Evolutionary conservation across 2,329 filamentous ascomycete genomes (phyloP), one percentile per base, ranked within the genome.

Genomic region (Fusarium longipes): DNA sequence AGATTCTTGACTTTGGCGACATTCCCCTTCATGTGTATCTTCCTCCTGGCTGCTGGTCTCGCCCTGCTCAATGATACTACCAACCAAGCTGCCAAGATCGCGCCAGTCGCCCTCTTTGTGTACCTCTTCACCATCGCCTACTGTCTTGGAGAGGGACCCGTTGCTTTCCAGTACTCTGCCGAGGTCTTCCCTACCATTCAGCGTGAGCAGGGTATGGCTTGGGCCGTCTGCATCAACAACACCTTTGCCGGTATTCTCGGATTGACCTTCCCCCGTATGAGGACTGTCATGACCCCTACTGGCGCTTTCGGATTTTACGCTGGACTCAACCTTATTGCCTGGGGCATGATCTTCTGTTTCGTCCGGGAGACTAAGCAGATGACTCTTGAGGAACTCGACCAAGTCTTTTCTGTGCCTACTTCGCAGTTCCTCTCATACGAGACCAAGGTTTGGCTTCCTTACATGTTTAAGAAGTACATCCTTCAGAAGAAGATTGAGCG

Each of bases 71-170:
- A 63, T 14, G 1, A 51, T 0, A 64, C 38, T 9, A 9, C 8
- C 0, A 45, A 29, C 11, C 27, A 35, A 3, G 24, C 44, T 3
- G 58, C 44, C 4, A 44, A 63, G 12, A 63, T 63, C 7, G 60
- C 51, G 0, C 60, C 60, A 1, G 60, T 63, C 0, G 60, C 63
- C 3, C 77, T 89, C 6, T 90, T 90, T 63, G 80, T 90, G 64
- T 91, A 87, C 77, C 74, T 91, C 15, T 91, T 91, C 65, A 86
- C 84, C 2, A 76, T 86, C 8, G 89, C 89, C 68, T 90, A 90
- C 76, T 89, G 86, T 0, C 86, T 87, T 0, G 88, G 88, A 18
- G 87, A 89, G 77, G 88, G 88, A 0, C 83, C 86, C 0, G 87
- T 89, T 1, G 87, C 87, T 0, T 89, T 88, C 74, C 84, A 84